Evolutionary conservation across 495 filamentous ascomycete genomes (phyloP), one percentile per base, ranked within the genome.

Genomic region (Ascobolus immersus): DNA sequence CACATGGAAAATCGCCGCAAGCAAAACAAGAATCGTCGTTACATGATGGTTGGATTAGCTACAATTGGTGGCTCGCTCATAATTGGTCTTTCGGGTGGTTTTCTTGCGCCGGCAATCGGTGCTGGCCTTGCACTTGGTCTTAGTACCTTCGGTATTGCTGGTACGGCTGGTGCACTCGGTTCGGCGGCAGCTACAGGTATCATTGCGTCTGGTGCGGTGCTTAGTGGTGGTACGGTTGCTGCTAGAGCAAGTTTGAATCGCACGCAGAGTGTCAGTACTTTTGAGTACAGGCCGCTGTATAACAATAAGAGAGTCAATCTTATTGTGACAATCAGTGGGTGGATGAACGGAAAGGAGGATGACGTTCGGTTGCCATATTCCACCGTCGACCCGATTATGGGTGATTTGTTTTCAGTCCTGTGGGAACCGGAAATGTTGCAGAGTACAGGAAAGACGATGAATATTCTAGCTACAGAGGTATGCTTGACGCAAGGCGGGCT

Each of bases 341-440:
- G 86, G 86, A 90, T 99, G 81, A 92, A 76, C 26, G 84, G 86
- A 36, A 93, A 89, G 49, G 70, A 89, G 24, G 86, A 99, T 52
- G 86, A 99, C 52, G 81, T 94, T 24, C 75, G 86, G 36, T 51
- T 99, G 39, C 86, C 86, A 10, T 99, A 69, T 52, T 90, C 78
- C 55, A 99, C 86, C 2, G 72, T 99, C 3, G 82, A 94, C 52
- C 81, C 86, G 0, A 67, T 93, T 38, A 94, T 99, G 86, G 86
- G 86, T 21, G 86, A 99, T 55, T 66, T 99, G 14, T 99, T 94
- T 54, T 94, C 89, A 0, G 71, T 99, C 6, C 59, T 84, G 34
- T 99, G 89, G 89, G 86, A 99, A 52, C 89, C 86, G 3, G 86
- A 99, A 43, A 90, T 99, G 82, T 63, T 99, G 41, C 73, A 66